phyloP scores from a whole-genome alignment of 2,329 filamentous ascomycete genomes.

The Pyrenophora seminiperda region DNA sequence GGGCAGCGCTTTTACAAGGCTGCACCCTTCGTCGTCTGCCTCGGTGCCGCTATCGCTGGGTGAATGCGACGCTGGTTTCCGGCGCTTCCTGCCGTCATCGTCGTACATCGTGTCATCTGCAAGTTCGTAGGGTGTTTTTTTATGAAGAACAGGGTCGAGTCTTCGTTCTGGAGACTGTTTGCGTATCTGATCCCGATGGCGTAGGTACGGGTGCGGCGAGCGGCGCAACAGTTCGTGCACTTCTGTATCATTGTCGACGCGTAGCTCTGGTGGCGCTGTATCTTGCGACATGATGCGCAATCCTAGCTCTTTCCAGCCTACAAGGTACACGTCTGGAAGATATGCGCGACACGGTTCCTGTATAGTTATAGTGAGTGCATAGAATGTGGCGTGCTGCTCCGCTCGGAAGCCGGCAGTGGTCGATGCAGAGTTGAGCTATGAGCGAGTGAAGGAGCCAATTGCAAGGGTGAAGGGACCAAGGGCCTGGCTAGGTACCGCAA shows the following conservation, averaged over 20 bases:
- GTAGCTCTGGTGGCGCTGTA: constrained; percentile 20
- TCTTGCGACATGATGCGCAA: constrained; percentile 13
- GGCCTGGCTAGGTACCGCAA: neutral
- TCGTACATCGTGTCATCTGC: constrained; percentile 32
- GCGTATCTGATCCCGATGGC: constrained; percentile 35
- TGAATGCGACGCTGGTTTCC: constrained; percentile 38
- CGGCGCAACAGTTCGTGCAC: constrained; percentile 44
- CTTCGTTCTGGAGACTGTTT: constrained; percentile 20
- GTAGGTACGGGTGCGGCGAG: constrained; percentile 48
- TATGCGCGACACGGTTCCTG: neutral
- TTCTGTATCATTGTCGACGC: constrained; percentile 31
- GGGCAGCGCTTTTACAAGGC: constrained; percentile 79
- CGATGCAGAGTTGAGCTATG: neutral
- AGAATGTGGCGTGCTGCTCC: neutral
- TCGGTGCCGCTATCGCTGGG: constrained; percentile 92
- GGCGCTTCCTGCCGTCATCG: constrained; percentile 33
- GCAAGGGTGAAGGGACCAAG: neutral
- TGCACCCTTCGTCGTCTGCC: constrained; percentile 84
- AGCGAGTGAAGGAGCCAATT: neutral
- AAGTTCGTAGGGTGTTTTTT: constrained; percentile 19
- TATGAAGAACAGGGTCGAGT: constrained; percentile 11
- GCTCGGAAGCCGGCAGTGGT: neutral
- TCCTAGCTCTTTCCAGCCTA: neutral
- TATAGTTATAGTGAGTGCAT: constrained; percentile 1
- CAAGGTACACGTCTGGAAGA: neutral